phyloP scores from a whole-genome alignment of 345 rosid genomes.

The Ceriops decandra region DNA sequence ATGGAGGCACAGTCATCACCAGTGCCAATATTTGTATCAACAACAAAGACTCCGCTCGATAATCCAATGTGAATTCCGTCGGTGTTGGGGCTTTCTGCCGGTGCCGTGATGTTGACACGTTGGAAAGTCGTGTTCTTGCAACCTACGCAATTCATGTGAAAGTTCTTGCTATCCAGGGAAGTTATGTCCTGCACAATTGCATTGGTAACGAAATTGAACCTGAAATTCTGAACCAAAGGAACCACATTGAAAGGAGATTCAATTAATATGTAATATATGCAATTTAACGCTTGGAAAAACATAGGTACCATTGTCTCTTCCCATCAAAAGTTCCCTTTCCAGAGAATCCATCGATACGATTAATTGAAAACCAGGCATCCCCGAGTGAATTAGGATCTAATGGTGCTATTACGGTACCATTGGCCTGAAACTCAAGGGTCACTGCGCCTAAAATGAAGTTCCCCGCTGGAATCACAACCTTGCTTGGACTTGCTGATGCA shows the following conservation, averaged over 20 bases:
- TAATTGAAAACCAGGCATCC: slow-evolving; percentile 46
- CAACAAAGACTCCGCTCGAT: slow-evolving; percentile 32
- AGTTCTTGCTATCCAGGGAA: slow-evolving; percentile 44
- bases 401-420: slow-evolving; percentile 47
- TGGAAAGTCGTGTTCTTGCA: slow-evolving; percentile 38
- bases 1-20: slow-evolving; percentile 69
- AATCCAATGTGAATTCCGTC: slow-evolving; percentile 69
- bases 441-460: slow-evolving; percentile 23
- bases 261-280: not conserved
- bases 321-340: slow-evolving; percentile 69
- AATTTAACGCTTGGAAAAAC: not conserved
- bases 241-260: not conserved
- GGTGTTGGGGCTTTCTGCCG: slow-evolving; percentile 48
- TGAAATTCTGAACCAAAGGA: slow-evolving; percentile 33
- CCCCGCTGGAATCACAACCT: slow-evolving; percentile 43
- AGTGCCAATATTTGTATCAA: slow-evolving; percentile 36
- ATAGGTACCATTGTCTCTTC: slow-evolving; percentile 28
- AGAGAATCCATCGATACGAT: slow-evolving; percentile 28
- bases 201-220: slow-evolving; percentile 40
- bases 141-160: slow-evolving; percentile 47
- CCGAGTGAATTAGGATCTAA: slow-evolving; percentile 23
- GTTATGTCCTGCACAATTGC: slow-evolving; percentile 29
- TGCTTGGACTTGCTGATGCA: slow-evolving; percentile 29
- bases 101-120: slow-evolving; percentile 34
- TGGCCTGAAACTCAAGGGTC: slow-evolving; percentile 18